Percentiles rank a stretch among this genome's conserved stretches.
phyloP scores from a whole-genome alignment of 2,329 filamentous ascomycete genomes.

The Shiraia sp. region DNA sequence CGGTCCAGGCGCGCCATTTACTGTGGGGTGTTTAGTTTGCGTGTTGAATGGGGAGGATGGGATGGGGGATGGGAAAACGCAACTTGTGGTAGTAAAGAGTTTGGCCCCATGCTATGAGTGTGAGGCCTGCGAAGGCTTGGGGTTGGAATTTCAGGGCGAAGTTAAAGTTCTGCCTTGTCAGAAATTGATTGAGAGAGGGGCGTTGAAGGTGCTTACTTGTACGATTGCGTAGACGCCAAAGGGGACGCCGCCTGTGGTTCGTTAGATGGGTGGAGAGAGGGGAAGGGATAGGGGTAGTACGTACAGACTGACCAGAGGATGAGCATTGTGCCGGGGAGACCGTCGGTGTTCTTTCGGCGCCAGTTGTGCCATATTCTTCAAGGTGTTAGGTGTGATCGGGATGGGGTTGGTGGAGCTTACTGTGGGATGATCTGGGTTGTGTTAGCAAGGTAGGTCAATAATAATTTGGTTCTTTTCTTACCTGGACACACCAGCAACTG shows the following conservation, averaged over 20 bases:
- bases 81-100: constrained; percentile 57
- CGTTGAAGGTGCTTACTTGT: constrained; percentile 50
- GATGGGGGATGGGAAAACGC: neutral
- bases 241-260: constrained; percentile 45
- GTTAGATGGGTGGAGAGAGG: constrained; percentile 7
- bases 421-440: constrained; percentile 37
- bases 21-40: constrained; percentile 30
- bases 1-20: constrained; percentile 55
- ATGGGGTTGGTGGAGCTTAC: constrained; percentile 26
- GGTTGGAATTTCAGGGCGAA: constrained; percentile 59
- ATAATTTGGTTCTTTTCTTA: constrained; percentile 15
- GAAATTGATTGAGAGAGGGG: too few relatives aligned
- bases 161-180: constrained; percentile 61
- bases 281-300: neutral
- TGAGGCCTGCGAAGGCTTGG: constrained; percentile 56
- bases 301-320: constrained; percentile 65
- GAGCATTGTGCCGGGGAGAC: constrained; percentile 64
- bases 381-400: constrained; percentile 11
- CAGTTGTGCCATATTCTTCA: constrained; percentile 64
- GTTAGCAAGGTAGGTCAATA: constrained; percentile 13
- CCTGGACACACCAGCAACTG: constrained; percentile 50
- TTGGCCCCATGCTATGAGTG: constrained; percentile 57
- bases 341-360: constrained; percentile 63
- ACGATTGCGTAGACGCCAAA: constrained; percentile 58
- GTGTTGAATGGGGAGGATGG: neutral